Evolutionary conservation across 176 grass and related monocot genomes (phyloP).

Genomic region (Leersia perrieri): DNA sequence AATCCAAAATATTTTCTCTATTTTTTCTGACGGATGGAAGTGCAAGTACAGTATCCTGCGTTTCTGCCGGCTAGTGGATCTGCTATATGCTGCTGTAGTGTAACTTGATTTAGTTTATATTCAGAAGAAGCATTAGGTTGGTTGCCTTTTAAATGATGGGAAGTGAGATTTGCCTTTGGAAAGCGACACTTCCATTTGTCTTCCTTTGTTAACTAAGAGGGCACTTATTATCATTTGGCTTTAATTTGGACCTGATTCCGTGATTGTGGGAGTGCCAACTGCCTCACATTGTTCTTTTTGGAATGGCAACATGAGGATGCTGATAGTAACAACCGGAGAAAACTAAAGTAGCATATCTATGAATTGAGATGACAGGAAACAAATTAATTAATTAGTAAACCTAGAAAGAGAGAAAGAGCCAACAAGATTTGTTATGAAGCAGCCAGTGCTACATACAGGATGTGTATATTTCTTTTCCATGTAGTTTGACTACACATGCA

Average conservation of each 20-base stretch:
- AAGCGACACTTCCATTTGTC: constrained; percentile 2
- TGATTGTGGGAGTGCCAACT: constrained; percentile 25
- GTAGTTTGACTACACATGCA: constrained; percentile 5
- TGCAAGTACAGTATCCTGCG: not conserved
- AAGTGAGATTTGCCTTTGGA: constrained; percentile 27
- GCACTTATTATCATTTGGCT: not conserved
- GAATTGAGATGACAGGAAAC: not conserved
- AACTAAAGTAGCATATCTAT: not conserved
- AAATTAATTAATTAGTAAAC: not conserved
- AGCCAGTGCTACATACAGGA: not conserved
- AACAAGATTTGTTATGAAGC: not conserved
- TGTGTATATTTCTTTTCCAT: not conserved
- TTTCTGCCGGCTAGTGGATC: not conserved
- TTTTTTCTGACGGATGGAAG: not conserved
- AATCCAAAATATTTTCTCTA: not conserved
- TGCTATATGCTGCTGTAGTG: not conserved
- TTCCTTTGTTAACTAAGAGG: not conserved
- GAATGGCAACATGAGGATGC: not conserved
- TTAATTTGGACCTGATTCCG: constrained; percentile 5
- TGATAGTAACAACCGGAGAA: not conserved
- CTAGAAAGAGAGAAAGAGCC: not conserved
- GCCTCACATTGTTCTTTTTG: not conserved
- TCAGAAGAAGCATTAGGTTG: not conserved
- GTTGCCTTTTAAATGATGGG: not conserved
- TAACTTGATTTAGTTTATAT: not conserved